phyloP scores from a whole-genome alignment of 768 basidiomycete genomes.

The Mrakia hoshinonis region DNA sequence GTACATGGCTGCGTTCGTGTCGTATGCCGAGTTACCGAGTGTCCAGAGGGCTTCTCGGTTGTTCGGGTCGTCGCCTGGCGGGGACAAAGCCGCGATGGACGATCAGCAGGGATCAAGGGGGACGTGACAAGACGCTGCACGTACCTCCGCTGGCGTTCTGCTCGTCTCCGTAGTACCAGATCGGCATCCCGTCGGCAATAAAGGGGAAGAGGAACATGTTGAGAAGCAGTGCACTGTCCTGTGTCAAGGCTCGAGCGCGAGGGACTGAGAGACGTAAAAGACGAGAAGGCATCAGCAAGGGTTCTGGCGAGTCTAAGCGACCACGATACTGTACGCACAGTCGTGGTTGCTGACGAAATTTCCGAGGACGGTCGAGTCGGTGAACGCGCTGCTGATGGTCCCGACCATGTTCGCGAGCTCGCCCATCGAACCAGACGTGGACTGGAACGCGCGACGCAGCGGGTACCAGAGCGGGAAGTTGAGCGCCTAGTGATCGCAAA shows the following conservation, averaged over 20 bases:
- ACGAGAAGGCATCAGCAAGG: background rate
- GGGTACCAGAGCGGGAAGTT: background rate
- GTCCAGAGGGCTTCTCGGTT: slow-evolving; percentile 28
- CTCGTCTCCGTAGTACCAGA: slow-evolving; percentile 24
- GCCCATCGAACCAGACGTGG: slow-evolving; percentile 32
- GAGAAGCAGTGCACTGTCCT: background rate
- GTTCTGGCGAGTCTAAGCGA: background rate
- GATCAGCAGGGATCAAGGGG: background rate
- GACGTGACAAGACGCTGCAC: background rate
- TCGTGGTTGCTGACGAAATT: slow-evolving; percentile 34
- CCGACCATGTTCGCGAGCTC: slow-evolving; percentile 35
- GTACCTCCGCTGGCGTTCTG: slow-evolving; percentile 9
- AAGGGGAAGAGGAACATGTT: slow-evolving; percentile 10
- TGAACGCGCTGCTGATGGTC: slow-evolving; percentile 34
- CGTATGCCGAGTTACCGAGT: background rate
- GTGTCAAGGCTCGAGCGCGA: background rate
- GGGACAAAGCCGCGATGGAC: background rate
- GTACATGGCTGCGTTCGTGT: slow-evolving; percentile 12
- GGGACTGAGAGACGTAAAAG: background rate
- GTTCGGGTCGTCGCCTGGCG: background rate
- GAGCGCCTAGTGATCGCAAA: background rate
- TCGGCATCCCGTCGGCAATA: slow-evolving; percentile 16
- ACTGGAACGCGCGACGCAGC: slow-evolving; percentile 37
- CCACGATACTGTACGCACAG: background rate
- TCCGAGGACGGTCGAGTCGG: slow-evolving; percentile 38